Percentiles rank a stretch among this genome's conserved stretches.
Evolutionary conservation across 2,329 filamentous ascomycete species (phyloP).

Genomic region (Ophiosphaerella korrae): DNA sequence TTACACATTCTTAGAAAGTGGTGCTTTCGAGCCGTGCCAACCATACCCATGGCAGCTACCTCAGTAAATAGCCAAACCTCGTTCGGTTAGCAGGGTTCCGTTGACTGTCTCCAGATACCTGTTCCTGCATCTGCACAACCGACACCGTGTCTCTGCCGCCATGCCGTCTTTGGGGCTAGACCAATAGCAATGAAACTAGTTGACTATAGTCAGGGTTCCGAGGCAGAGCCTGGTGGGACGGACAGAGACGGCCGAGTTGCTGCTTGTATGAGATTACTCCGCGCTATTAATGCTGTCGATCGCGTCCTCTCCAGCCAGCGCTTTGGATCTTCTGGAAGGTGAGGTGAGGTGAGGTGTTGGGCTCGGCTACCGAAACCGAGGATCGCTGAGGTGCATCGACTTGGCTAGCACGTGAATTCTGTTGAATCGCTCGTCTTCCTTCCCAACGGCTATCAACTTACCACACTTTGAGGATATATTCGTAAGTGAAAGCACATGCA

Average conservation of each 20-base stretch:
- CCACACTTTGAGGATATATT: neutral
- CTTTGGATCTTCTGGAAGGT: slow-evolving; percentile 3
- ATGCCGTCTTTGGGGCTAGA: neutral
- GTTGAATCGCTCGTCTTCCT: neutral
- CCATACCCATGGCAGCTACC: neutral
- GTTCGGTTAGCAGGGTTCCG: neutral
- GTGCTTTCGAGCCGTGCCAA: neutral
- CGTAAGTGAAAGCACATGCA: neutral
- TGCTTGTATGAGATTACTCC: slow-evolving; percentile 2
- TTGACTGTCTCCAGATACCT: slow-evolving; percentile 1
- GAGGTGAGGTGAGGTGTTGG: slow-evolving; percentile 4
- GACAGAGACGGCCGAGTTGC: neutral
- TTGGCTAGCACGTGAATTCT: neutral
- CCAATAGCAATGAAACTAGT: neutral
- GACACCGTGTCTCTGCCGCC: neutral
- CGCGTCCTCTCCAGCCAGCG: neutral
- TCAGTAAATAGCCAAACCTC: neutral
- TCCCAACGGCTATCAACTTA: neutral
- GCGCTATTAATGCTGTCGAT: slow-evolving; percentile 4
- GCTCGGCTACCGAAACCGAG: neutral
- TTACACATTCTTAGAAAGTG: neutral
- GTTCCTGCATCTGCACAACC: slow-evolving; percentile 5
- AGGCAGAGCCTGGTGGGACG: neutral
- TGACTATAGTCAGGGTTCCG: neutral
- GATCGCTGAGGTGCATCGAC: neutral